Conservation (phyloP, 176 grass and related monocot genomes). For the Rhynchospora tenuis region DNA sequence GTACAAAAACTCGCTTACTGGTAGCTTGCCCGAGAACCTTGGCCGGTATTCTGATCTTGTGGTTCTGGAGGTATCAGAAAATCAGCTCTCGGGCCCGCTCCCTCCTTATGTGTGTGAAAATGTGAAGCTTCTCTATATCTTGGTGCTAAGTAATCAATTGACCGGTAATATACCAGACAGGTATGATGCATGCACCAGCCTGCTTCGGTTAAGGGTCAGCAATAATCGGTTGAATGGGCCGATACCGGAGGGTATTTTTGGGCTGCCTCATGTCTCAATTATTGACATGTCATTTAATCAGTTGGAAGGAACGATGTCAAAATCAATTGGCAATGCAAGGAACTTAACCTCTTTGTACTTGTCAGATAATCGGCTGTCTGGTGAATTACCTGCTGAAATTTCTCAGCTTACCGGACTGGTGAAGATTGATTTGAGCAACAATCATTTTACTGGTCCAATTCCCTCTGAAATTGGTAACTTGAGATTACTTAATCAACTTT, state of each 20-base stretch:
- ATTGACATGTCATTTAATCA: slow-evolving; percentile 77
- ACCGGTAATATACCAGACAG: slow-evolving; percentile 46
- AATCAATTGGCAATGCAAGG: slow-evolving; percentile 34
- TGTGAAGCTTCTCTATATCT: slow-evolving; percentile 58
- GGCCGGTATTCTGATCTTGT: slow-evolving; percentile 53
- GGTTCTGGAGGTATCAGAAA: slow-evolving; percentile 88
- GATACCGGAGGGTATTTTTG: slow-evolving; percentile 57
- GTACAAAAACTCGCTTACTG: slow-evolving; percentile 76
- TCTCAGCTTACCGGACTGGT: slow-evolving; percentile 34
- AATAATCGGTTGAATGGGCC: slow-evolving; percentile 55
- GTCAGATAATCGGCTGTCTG: slow-evolving; percentile 50
- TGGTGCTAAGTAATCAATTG: slow-evolving; percentile 74
- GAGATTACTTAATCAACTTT: slow-evolving; percentile 64
- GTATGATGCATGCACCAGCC: slow-evolving; percentile 45
- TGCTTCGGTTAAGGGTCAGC: slow-evolving; percentile 74
- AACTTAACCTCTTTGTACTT: slow-evolving; percentile 75
- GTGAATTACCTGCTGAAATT: slow-evolving; percentile 50
- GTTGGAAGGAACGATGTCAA: slow-evolving; percentile 41
- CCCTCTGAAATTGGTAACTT: slow-evolving; percentile 39
- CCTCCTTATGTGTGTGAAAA: slow-evolving; percentile 50
- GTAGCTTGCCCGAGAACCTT: slow-evolving; percentile 56
- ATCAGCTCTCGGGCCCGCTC: slow-evolving; percentile 56
- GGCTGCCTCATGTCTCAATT: slow-evolving; percentile 64
- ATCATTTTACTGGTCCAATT: slow-evolving; percentile 54
- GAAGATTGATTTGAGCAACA: slow-evolving; percentile 85